A percentile compares a stretch with the other conserved stretches of the same genome.
Conservation (phyloP, 2,329 filamentous ascomycete genomes). For the Magnaporthales sp. region DNA sequence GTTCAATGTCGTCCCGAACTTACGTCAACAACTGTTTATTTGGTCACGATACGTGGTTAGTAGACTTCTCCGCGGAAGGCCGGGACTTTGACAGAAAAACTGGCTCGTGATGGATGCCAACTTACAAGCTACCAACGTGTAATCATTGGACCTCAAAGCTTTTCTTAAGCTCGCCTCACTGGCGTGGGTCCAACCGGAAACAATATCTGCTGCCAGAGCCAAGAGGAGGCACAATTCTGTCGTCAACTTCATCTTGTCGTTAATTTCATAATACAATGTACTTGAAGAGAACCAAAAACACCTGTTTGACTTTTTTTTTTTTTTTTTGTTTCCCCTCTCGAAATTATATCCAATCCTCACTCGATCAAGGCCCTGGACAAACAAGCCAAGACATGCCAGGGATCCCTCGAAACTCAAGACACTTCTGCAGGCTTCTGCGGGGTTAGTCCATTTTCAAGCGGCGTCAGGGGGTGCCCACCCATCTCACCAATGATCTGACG, state of each 20-base stretch:
- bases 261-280: neutral
- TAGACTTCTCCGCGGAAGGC: neutral
- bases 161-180: constrained; percentile 6
- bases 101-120: neutral
- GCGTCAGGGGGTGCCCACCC: neutral
- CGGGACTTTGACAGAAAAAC: neutral
- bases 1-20: neutral
- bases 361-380: neutral
- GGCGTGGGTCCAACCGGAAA: constrained; percentile 15
- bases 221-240: neutral
- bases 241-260: neutral
- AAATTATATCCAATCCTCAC: neutral
- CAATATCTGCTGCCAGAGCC: neutral
- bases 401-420: neutral
- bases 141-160: constrained; percentile 10
- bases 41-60: neutral
- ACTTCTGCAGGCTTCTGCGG: neutral
- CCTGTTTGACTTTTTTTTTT: neutral
- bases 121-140: constrained; percentile 24
- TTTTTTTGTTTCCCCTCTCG: neutral
- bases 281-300: neutral
- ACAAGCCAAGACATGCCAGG: neutral
- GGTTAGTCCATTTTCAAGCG: neutral
- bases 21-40: constrained; percentile 10
- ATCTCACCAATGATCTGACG: neutral